Evolutionary conservation across 1,284 basidiomycete genomes (phyloP).

Genomic region (Takashimella koratensis): DNA sequence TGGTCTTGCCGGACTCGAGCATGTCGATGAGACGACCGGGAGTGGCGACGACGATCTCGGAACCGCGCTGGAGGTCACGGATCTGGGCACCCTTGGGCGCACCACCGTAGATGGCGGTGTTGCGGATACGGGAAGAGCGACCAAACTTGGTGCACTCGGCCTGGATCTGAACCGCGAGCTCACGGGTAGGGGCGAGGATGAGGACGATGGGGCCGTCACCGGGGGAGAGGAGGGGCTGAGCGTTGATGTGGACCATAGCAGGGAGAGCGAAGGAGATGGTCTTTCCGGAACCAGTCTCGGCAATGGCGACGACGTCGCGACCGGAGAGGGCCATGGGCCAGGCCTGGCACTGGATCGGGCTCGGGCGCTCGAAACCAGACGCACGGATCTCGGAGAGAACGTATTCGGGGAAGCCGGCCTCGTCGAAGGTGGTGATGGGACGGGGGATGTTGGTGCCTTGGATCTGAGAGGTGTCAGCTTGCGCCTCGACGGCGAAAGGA

Average conservation of each 20-base stretch:
- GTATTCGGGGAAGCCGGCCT: conserved; percentile 94
- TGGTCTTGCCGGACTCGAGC: conserved; percentile 92
- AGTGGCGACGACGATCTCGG: conserved; percentile 96
- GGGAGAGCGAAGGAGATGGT: conserved; percentile 97
- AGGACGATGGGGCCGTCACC: conserved; percentile 97
- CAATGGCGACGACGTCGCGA: conserved; percentile 92
- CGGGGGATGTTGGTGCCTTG: conserved; percentile 85
- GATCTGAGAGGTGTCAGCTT: conserved; percentile 55
- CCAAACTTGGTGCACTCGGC: conserved; percentile 98
- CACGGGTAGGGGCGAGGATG: conserved; percentile 94
- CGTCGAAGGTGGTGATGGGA: conserved; percentile 88
- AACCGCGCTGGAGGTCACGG: conserved; percentile 92
- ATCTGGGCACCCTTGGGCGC: conserved; percentile 98
- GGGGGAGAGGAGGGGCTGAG: conserved; percentile 87
- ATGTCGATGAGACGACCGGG: conserved; percentile 95
- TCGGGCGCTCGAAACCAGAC: conserved; percentile 85
- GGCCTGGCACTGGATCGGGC: conserved; percentile 95
- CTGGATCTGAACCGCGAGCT: conserved; percentile 97
- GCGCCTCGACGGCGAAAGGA: no score
- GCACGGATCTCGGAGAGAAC: conserved; percentile 88
- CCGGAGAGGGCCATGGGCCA: conserved; percentile 97
- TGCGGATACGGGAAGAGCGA: conserved; percentile 93
- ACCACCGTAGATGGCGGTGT: conserved; percentile 97
- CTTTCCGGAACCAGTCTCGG: conserved; percentile 94
- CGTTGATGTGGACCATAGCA: conserved; percentile 99